Evolutionary conservation across 2,329 filamentous ascomycete genomes (phyloP).

Genomic region (Teratosphaeria viscida): DNA sequence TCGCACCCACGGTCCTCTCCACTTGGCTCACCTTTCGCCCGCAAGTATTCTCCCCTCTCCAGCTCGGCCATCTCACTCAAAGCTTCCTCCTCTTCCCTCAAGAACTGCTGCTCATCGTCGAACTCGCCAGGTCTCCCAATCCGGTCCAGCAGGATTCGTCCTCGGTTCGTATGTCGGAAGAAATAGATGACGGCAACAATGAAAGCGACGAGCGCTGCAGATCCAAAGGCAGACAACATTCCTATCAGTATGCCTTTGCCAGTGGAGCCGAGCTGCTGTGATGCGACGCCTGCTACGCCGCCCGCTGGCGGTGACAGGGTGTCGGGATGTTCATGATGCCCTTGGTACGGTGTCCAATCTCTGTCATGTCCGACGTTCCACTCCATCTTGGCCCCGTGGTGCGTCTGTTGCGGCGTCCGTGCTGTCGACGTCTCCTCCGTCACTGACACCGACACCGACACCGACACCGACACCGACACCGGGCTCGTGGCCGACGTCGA

Average conservation of each 20-base stretch:
- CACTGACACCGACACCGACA: background rate
- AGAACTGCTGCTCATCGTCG: constrained; percentile 93
- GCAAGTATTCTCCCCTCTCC: constrained; percentile 76
- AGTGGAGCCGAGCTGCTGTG: constrained; percentile 19
- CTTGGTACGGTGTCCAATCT: background rate
- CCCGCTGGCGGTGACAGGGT: background rate
- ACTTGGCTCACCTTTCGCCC: constrained; percentile 70
- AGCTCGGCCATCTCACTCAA: constrained; percentile 93
- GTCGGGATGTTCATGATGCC: background rate
- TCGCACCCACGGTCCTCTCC: background rate
- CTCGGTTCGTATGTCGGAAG: constrained; percentile 79
- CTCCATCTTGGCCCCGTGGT: background rate
- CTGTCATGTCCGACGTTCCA: background rate
- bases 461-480: background rate
- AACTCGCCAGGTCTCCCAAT: constrained; percentile 91
- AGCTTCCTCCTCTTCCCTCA: constrained; percentile 87
- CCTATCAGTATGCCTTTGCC: constrained; percentile 84
- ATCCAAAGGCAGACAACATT: constrained; percentile 86
- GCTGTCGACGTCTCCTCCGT: background rate
- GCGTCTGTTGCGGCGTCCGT: background rate
- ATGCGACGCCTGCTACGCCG: background rate
- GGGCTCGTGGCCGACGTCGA: background rate
- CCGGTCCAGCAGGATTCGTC: constrained; percentile 85
- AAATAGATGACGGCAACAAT: constrained; percentile 80
- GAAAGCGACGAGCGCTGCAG: constrained; percentile 71